These are phyloP conservation scores for Piper betle DNA, from an alignment of 164 flowering plant genomes.

Conservation along the genomic window DNA sequence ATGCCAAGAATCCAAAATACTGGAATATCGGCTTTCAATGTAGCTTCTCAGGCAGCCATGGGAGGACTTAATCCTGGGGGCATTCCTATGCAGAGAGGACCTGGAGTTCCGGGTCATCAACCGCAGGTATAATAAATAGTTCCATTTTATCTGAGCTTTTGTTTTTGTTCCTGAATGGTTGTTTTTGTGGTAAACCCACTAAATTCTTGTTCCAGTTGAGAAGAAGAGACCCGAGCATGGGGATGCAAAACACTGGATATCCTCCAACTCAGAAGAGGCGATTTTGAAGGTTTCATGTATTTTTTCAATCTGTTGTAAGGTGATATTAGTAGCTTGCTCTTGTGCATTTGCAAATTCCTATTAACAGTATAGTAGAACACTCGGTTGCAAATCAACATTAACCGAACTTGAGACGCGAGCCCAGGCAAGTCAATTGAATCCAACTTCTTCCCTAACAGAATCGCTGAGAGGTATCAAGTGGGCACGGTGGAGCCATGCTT, in stretches of 20 bases:
- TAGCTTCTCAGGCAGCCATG: constrained; percentile 75
- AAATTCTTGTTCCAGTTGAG: constrained; percentile 23
- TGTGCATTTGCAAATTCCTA: too few relatives aligned
- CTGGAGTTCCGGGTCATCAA: constrained; percentile 59
- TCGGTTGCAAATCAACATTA: too few relatives aligned
- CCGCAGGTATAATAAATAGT: constrained; percentile 53
- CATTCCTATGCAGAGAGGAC: constrained; percentile 76
- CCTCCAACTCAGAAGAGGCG: constrained; percentile 77
- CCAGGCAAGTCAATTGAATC: too few relatives aligned
- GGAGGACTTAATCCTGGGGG: constrained; percentile 75
- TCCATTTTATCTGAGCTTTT: background rate
- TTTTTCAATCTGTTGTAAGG: too few relatives aligned
- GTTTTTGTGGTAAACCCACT: constrained; percentile 2
- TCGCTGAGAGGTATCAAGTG: too few relatives aligned
- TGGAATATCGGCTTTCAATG: constrained; percentile 62
- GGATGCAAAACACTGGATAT: constrained; percentile 52
- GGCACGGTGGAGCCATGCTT: too few relatives aligned
- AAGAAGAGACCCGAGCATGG: constrained; percentile 82
- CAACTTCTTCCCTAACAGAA: too few relatives aligned
- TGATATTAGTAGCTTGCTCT: too few relatives aligned
- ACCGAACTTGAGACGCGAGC: too few relatives aligned
- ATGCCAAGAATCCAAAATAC: constrained; percentile 79
- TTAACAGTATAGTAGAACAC: too few relatives aligned
- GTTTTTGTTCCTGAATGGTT: background rate
- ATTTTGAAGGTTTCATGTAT: constrained; percentile 26